Evolutionary conservation across 2,329 filamentous ascomycete genomes (phyloP), one percentile per base, ranked within the genome.

Genomic region (Nemania sp.): DNA sequence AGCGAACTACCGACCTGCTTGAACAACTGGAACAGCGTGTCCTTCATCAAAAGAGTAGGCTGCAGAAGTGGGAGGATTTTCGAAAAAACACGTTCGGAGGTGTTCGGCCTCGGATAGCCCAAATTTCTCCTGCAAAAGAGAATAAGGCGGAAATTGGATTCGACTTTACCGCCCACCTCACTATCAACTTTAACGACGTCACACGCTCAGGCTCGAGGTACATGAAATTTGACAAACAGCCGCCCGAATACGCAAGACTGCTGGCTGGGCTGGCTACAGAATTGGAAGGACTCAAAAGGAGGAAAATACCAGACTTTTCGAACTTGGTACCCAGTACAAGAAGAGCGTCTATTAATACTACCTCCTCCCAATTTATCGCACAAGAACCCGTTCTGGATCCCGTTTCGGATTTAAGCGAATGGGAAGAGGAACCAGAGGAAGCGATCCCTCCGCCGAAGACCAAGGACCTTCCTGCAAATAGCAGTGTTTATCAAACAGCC

Each of bases 11-110:
- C 6, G 85, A 87, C 0, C 75, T 92, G 1, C 70, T 97, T 18
- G 83, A 90, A 63, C 87, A 92, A 69, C 77, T 97, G 5, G 89
- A 94, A 55, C 75, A 76, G 18, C 83, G 91, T 13, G 84, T 95
- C 0, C 78, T 80, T 45, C 78, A 83, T 6, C 92, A 96, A 68
- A 83, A 83, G 55, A 81, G 83, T 46, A 84, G 92, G 40, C 74
- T 97, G 29, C 81, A 85, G 54, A 87, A 83, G 72, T 96, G 92
- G 92, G 83, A 89, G 67, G 80, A 79, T n/a, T 91, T 92, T 63
- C 80, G 84, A 63, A 76, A 79, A 65, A 76, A 75, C 17, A 74
- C 82, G 61, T 80, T 82, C 20, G 76, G 78, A 1, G 71, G 75
- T 11, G 62, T 62, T 3, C 58, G 40, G n/a, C 70, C 68, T 2